Evolutionary conservation across 2,329 filamentous ascomycete genomes (phyloP).

Genomic region (Talaromyces islandicus): DNA sequence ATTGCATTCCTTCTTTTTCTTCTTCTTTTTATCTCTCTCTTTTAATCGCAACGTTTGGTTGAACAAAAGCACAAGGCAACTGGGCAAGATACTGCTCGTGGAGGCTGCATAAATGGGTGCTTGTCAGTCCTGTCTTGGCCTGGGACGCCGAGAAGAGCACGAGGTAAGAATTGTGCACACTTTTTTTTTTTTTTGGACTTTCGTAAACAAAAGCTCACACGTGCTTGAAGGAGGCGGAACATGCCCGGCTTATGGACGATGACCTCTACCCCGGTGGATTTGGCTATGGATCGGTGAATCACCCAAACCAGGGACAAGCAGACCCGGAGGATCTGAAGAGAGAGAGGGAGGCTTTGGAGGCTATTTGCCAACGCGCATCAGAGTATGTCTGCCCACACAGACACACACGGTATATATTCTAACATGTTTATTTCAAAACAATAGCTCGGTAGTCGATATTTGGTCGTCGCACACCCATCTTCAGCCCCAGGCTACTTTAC

Average conservation of each 20-base stretch:
- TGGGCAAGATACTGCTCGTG: neutral
- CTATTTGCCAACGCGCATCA: slow-evolving; percentile 42
- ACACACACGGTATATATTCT: neutral
- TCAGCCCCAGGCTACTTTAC: slow-evolving; percentile 31
- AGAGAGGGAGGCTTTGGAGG: slow-evolving; percentile 40
- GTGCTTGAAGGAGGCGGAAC: slow-evolving; percentile 30
- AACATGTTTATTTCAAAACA: slow-evolving; percentile 12
- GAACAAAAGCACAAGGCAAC: neutral
- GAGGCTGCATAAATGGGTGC: slow-evolving; percentile 32
- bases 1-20: neutral
- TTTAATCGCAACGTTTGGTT: neutral
- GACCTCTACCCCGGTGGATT: slow-evolving; percentile 40
- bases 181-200: too few relatives aligned
- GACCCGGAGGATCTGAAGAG: slow-evolving; percentile 38
- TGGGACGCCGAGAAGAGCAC: slow-evolving; percentile 30
- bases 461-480: slow-evolving; percentile 39
- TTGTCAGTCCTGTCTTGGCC: slow-evolving; percentile 39
- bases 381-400: slow-evolving; percentile 26
- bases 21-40: neutral
- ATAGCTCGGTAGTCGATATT: slow-evolving; percentile 38
- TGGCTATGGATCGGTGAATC: slow-evolving; percentile 36
- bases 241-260: slow-evolving; percentile 40
- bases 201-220: neutral
- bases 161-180: slow-evolving; percentile 27
- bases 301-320: slow-evolving; percentile 30